Percentiles rank a stretch among this genome's conserved stretches.
phyloP scores from a whole-genome alignment of 2,329 filamentous ascomycete genomes.

The Mycosphaerella sp. region DNA sequence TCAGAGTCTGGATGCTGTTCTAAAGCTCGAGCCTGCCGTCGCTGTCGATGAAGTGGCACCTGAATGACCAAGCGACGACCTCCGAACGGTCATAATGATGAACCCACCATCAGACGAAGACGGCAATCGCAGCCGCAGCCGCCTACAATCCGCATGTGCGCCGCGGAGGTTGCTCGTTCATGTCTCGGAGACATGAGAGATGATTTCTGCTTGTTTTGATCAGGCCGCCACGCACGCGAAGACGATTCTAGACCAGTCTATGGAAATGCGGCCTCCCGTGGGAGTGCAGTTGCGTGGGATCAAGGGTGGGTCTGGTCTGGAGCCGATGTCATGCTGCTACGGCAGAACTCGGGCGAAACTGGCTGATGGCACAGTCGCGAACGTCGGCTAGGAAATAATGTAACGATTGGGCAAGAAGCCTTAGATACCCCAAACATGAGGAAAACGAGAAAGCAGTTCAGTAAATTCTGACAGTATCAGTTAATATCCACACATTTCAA shows the following conservation, averaged over 20 bases:
- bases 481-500: no score
- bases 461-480: no score
- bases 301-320: neutral
- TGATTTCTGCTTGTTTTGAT: neutral
- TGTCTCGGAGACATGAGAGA: neutral
- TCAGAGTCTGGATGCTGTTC: conserved; percentile 23
- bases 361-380: neutral
- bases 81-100: neutral
- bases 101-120: neutral
- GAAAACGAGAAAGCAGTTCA: no score
- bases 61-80: conserved; percentile 14
- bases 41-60: conserved; percentile 22
- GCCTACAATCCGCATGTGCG: neutral
- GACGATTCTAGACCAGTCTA: neutral
- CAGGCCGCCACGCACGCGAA: neutral
- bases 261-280: neutral
- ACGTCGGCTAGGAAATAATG: neutral
- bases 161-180: neutral
- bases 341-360: neutral
- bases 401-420: neutral
- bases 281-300: neutral
- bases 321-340: neutral
- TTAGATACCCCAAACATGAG: neutral
- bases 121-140: no score
- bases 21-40: conserved; percentile 20